Percentiles rank a stretch among this genome's conserved stretches.
Evolutionary conservation across 2,329 filamentous ascomycete genomes (phyloP).

Genomic region (Trichoderma simmonsii): DNA sequence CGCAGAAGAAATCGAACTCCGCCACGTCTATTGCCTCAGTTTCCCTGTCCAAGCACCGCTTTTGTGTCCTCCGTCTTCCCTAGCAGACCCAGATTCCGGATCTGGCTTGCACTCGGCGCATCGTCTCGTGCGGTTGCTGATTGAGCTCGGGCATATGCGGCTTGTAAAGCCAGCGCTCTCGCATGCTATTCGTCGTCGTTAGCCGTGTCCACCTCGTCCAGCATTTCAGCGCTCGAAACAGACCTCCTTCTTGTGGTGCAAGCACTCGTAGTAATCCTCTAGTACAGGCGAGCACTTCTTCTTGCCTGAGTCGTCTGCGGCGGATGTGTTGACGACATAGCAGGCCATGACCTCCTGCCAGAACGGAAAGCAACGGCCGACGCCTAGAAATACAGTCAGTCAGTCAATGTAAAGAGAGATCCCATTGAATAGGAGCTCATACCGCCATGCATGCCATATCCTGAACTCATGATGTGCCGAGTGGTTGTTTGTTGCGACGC

Average conservation of each 20-base stretch:
- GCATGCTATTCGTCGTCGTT: conserved; percentile 57
- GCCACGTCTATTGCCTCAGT: conserved; percentile 21
- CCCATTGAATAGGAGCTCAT: conserved; percentile 34
- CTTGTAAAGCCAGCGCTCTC: conserved; percentile 74
- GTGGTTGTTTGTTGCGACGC: conserved; percentile 26
- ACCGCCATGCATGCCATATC: conserved; percentile 80
- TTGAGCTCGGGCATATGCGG: conserved; percentile 78
- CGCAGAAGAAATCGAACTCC: not conserved
- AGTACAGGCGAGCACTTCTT: conserved; percentile 80
- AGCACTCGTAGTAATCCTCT: conserved; percentile 98
- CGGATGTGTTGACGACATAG: conserved; percentile 89
- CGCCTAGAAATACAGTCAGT: conserved; percentile 42
- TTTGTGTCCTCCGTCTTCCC: conserved; percentile 79
- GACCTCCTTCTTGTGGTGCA: conserved; percentile 99
- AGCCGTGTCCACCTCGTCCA: conserved; percentile 11
- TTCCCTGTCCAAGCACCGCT: conserved; percentile 46
- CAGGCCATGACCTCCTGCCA: conserved; percentile 99
- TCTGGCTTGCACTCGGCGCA: conserved; percentile 77
- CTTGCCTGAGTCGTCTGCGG: conserved; percentile 76
- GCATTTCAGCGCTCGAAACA: conserved; percentile 28
- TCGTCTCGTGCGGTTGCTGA: conserved; percentile 73
- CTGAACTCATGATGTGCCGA: conserved; percentile 65
- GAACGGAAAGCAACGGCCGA: conserved; percentile 91
- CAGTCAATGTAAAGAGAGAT: conserved; percentile 20
- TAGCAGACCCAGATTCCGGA: conserved; percentile 80